Evolutionary conservation across 805 yeast species (phyloP).

Genomic region (Kluyveromyces siamensis): DNA sequence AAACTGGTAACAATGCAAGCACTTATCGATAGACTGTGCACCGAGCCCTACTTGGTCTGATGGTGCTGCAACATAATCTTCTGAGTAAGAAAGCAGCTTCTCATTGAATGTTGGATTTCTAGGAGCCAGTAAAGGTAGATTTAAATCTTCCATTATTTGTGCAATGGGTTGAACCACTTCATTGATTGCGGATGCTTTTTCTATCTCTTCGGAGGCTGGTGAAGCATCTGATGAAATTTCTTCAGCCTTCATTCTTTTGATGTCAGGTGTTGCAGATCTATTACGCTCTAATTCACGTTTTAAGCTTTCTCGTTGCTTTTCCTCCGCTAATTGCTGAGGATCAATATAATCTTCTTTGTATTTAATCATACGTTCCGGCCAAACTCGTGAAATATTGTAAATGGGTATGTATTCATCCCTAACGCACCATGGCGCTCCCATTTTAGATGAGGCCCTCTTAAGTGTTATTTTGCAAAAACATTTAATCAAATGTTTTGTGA

Average conservation of each 20-base stretch:
- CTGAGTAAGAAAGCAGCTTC: neutral
- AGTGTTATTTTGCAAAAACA: slow-evolving; percentile 69
- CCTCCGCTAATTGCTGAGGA: slow-evolving; percentile 1
- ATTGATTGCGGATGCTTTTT: neutral
- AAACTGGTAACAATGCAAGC: slow-evolving; percentile 25
- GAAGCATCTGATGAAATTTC: neutral
- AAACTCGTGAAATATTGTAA: slow-evolving; percentile 26
- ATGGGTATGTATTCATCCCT: slow-evolving; percentile 48
- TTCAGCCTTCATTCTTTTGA: slow-evolving; percentile 6
- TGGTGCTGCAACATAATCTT: neutral
- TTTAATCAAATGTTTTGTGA: slow-evolving; percentile 84
- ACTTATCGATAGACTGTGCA: slow-evolving; percentile 12
- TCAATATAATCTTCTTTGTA: slow-evolving; percentile 21
- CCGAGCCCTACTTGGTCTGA: neutral
- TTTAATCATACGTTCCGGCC: slow-evolving; percentile 26
- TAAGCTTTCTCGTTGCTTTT: slow-evolving; percentile 6
- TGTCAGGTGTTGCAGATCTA: slow-evolving; percentile 10
- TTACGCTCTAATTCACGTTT: slow-evolving; percentile 7
- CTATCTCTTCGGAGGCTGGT: neutral
- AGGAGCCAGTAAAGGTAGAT: slow-evolving; percentile 18
- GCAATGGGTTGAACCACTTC: slow-evolving; percentile 9
- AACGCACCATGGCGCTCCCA: slow-evolving; percentile 96
- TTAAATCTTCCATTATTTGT: slow-evolving; percentile 20
- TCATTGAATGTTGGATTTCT: slow-evolving; percentile 5
- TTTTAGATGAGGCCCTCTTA: slow-evolving; percentile 65